Conservation (phyloP, 2,329 filamentous ascomycete genomes). For the Chrysoporthe cubensis region DNA sequence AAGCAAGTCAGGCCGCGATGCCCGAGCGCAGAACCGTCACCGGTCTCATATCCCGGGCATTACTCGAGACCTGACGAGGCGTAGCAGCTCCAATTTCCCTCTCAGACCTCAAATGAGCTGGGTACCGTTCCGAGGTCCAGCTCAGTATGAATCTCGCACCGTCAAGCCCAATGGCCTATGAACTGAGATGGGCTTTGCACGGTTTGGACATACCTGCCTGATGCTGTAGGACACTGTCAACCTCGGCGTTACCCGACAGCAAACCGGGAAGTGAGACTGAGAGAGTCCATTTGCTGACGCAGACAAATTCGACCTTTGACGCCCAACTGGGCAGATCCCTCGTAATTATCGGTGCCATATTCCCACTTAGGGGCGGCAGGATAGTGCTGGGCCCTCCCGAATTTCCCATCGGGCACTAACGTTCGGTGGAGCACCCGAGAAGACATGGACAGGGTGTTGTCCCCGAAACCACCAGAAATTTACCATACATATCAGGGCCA, state of each 20-base stretch:
- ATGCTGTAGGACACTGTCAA: not conserved
- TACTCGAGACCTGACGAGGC: not conserved
- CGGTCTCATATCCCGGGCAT: not conserved
- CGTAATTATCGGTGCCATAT: constrained; percentile 23
- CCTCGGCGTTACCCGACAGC: constrained; percentile 2
- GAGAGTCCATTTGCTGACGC: constrained; percentile 1
- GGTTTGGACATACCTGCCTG: not conserved
- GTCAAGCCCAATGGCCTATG: not conserved
- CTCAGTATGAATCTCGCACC: not conserved
- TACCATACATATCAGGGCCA: constrained; percentile 18
- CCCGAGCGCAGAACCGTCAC: not conserved
- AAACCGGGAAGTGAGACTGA: not conserved
- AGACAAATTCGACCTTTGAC: constrained; percentile 11
- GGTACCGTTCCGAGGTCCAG: not conserved
- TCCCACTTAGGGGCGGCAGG: constrained; percentile 25
- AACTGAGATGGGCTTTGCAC: not conserved
- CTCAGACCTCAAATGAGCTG: not conserved
- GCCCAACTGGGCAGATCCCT: constrained; percentile 25
- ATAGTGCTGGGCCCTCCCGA: constrained; percentile 23
- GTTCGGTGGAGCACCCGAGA: constrained; percentile 24
- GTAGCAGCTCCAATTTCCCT: not conserved
- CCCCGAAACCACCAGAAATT: constrained; percentile 22
- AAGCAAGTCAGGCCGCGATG: constrained; percentile 1
- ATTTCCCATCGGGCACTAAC: constrained; percentile 30
- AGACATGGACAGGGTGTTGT: constrained; percentile 24